phyloP scores from a whole-genome alignment of 2,329 filamentous ascomycete species.

The Cercospora sojina region DNA sequence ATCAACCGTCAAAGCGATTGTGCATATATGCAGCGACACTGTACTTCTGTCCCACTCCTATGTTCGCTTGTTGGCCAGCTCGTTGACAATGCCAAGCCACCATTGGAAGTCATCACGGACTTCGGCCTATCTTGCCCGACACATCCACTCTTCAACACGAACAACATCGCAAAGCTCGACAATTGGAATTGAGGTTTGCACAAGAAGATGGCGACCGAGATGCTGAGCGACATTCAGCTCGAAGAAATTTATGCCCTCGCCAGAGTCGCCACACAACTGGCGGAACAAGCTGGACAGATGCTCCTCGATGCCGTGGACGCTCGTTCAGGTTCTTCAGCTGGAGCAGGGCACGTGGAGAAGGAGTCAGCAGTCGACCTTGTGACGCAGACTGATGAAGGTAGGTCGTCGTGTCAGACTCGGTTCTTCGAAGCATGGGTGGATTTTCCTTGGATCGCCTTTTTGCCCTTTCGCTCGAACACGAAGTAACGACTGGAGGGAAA shows the following conservation, averaged over 20 bases:
- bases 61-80: background rate
- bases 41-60: background rate
- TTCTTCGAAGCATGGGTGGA: too few species aligned
- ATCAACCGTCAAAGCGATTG: background rate
- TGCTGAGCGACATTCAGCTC: slow-evolving; percentile 38
- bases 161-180: background rate
- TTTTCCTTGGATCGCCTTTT: background rate
- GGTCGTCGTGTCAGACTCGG: slow-evolving; percentile 17
- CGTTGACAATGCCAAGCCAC: background rate
- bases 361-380: slow-evolving; percentile 75
- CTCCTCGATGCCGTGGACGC: slow-evolving; percentile 63
- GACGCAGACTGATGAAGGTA: slow-evolving; percentile 72
- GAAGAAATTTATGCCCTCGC: slow-evolving; percentile 69
- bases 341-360: slow-evolving; percentile 60
- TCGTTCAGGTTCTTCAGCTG: slow-evolving; percentile 48
- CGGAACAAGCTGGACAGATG: slow-evolving; percentile 66
- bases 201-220: background rate
- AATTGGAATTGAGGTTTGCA: background rate
- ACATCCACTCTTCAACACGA: background rate
- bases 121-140: background rate
- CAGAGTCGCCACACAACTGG: slow-evolving; percentile 69
- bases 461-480: background rate
- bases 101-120: slow-evolving; percentile 1
- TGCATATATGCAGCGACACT: background rate
- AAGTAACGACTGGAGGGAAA: background rate